Conservation (phyloP, 495 filamentous ascomycete species). For the Cryomyces antarcticus region DNA sequence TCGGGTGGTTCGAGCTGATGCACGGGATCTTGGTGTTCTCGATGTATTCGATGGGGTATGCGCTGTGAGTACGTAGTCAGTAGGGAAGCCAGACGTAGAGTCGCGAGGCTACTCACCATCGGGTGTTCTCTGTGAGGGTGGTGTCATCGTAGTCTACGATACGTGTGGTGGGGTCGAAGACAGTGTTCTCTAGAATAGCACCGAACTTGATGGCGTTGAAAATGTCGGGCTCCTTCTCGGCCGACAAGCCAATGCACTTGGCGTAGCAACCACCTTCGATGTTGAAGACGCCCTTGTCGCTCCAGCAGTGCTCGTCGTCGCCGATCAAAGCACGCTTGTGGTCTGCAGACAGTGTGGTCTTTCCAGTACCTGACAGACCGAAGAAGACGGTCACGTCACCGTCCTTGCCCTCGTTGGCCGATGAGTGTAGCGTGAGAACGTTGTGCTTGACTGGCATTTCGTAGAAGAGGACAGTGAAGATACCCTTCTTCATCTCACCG, state of each 20-base stretch:
- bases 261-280: constrained; percentile 99
- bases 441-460: constrained; percentile 99
- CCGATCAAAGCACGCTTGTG: constrained; percentile 91
- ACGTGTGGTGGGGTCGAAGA: constrained; percentile 81
- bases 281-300: constrained; percentile 92
- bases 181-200: constrained; percentile 93
- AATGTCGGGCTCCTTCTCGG: constrained; percentile 96
- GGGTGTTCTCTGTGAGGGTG: constrained; percentile 94
- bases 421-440: constrained; percentile 90
- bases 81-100: background rate
- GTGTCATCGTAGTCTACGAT: constrained; percentile 85
- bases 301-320: constrained; percentile 99
- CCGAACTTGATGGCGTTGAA: constrained; percentile 92
- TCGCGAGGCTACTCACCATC: constrained; percentile 31
- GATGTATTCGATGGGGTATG: constrained; percentile 98
- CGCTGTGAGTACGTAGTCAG: constrained; percentile 21
- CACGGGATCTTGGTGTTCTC: constrained; percentile 97
- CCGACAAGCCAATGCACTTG: constrained; percentile 94
- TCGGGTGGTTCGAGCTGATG: constrained; percentile 65
- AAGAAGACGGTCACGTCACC: constrained; percentile 98
- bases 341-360: constrained; percentile 94
- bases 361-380: constrained; percentile 93
- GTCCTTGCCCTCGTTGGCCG: constrained; percentile 70
- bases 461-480: constrained; percentile 98
- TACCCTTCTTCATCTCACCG: constrained; percentile 99